Evolutionary conservation across 1,284 basidiomycete species (phyloP).

Genomic region (Ceratobasidium sp.): DNA sequence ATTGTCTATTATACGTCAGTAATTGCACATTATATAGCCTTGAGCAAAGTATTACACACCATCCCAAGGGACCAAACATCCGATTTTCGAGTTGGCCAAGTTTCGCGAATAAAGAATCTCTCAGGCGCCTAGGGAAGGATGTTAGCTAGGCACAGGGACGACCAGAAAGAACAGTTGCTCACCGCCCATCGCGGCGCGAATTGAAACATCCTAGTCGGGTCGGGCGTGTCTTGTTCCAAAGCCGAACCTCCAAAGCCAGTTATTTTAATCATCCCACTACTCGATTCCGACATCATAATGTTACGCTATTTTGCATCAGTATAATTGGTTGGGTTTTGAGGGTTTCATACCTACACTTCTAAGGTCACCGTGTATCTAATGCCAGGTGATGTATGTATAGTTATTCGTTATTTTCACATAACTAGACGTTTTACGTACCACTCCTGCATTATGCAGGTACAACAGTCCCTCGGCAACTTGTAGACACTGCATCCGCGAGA

Average conservation of each 20-base stretch:
- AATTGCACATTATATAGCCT: background rate
- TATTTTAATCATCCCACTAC: background rate
- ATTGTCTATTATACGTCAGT: background rate
- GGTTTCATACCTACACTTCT: background rate
- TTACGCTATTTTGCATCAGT: background rate
- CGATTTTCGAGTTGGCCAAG: slow-evolving; percentile 3
- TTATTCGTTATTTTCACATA: background rate
- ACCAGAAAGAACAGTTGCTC: background rate
- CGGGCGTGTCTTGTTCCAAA: slow-evolving; percentile 6
- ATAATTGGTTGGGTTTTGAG: too few species aligned
- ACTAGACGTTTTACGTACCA: background rate
- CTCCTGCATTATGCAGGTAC: slow-evolving; percentile 7
- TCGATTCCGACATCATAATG: slow-evolving; percentile 6
- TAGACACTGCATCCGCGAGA: background rate
- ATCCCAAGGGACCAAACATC: slow-evolving; percentile 26
- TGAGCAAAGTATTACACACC: background rate
- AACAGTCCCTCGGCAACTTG: slow-evolving; percentile 2
- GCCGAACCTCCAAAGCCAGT: slow-evolving; percentile 17
- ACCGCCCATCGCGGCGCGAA: slow-evolving; percentile 21
- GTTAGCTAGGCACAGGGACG: background rate
- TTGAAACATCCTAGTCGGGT: background rate
- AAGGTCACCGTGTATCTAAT: slow-evolving; percentile 29
- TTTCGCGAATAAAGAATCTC: background rate
- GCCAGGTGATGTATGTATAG: background rate
- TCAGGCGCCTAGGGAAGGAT: slow-evolving; percentile 17